A percentile compares a stretch with the other conserved stretches of the same genome.
These are phyloP conservation scores for Vanrija sp. DNA, from an alignment of 1,284 basidiomycete genomes.

Conservation along the genomic window DNA sequence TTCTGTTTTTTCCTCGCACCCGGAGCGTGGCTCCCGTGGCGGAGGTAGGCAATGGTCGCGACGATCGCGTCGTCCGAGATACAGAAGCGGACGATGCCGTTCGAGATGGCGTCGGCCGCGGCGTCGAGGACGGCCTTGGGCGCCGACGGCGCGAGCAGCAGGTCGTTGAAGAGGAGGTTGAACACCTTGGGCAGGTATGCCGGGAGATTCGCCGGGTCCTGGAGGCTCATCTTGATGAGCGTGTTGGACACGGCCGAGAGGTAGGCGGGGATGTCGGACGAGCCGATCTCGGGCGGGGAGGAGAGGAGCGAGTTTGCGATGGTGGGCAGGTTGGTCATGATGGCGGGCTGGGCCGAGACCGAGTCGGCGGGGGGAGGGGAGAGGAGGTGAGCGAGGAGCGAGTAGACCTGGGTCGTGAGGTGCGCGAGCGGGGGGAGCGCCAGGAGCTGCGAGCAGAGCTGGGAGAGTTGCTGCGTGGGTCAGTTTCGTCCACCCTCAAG, in stretches of 20 bases:
- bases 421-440: constrained; percentile 76
- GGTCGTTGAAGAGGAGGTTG: constrained; percentile 69
- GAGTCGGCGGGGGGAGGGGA: constrained; percentile 48
- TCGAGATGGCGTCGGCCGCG: constrained; percentile 58
- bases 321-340: constrained; percentile 56
- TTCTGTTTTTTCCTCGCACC: constrained; percentile 53
- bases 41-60: constrained; percentile 51
- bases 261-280: constrained; percentile 52
- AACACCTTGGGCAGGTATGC: constrained; percentile 64
- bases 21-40: constrained; percentile 35
- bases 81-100: constrained; percentile 61
- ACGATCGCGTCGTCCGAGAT: constrained; percentile 62
- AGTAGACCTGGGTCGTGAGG: constrained; percentile 76
- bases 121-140: constrained; percentile 52
- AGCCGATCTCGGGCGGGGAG: constrained; percentile 63
- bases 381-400: constrained; percentile 71
- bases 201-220: constrained; percentile 35
- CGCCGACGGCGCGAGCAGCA: constrained; percentile 47
- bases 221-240: constrained; percentile 43
- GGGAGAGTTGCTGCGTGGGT: constrained; percentile 60
- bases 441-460: constrained; percentile 66
- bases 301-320: constrained; percentile 69
- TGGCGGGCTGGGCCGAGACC: constrained; percentile 30
- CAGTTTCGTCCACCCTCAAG: neutral
- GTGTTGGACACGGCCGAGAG: constrained; percentile 56